A percentile compares a stretch with the other conserved stretches of the same genome.
These are phyloP conservation scores for Cladosporium sp. DNA, from an alignment of 2,329 filamentous ascomycete species.

Conservation along the genomic window DNA sequence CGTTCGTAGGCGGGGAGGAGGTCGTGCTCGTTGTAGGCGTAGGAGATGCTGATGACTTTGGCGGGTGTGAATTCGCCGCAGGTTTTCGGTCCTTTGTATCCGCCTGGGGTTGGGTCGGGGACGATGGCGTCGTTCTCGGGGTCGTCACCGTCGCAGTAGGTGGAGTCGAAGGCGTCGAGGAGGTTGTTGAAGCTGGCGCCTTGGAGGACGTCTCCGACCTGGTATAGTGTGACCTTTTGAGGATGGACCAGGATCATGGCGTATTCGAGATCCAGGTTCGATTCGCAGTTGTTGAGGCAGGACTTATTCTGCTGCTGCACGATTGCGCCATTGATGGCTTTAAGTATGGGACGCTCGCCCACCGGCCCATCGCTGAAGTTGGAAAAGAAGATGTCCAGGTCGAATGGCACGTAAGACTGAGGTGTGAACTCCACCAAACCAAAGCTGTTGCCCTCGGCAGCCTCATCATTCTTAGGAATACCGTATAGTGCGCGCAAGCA, in stretches of 20 bases:
- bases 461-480: conserved; percentile 34
- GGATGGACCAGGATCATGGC: conserved; percentile 52
- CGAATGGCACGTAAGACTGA: conserved; percentile 45
- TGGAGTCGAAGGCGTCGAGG: conserved; percentile 45
- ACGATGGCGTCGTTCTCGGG: conserved; percentile 37
- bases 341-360: conserved; percentile 29
- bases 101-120: conserved; percentile 29
- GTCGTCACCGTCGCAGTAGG: conserved; percentile 41
- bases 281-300: conserved; percentile 45
- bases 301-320: conserved; percentile 39
- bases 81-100: conserved; percentile 39
- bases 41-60: conserved; percentile 54
- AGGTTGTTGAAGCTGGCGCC: conserved; percentile 34
- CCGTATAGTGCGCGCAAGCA: conserved; percentile 42
- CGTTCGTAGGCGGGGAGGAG: conserved; percentile 46
- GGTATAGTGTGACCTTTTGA: conserved; percentile 49
- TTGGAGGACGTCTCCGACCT: conserved; percentile 38
- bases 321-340: conserved; percentile 31
- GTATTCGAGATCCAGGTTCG: conserved; percentile 53
- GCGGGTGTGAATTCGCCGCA: conserved; percentile 46
- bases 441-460: conserved; percentile 45
- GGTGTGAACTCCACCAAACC: conserved; percentile 52
- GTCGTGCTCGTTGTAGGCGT: conserved; percentile 51
- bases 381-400: conserved; percentile 34
- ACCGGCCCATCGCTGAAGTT: conserved; percentile 32